Evolutionary conservation across 1,284 basidiomycete species (phyloP).

Genomic region (Melampsora americana): DNA sequence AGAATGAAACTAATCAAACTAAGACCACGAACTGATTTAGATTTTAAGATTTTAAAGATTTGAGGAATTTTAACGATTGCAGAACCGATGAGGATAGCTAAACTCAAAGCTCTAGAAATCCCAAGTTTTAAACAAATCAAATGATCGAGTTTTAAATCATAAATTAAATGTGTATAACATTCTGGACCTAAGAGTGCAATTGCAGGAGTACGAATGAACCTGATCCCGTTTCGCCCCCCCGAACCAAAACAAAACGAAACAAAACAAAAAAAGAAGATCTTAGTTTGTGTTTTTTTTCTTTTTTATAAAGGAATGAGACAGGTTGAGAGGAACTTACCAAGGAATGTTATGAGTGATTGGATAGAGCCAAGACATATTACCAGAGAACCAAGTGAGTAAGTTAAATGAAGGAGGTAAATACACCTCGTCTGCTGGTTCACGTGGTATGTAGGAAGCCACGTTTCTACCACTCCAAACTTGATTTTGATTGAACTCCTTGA

Average conservation of each 20-base stretch:
- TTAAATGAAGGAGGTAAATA: constrained; percentile 36
- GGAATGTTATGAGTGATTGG: constrained; percentile 41
- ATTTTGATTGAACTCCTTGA: too few species aligned
- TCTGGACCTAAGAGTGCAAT: constrained; percentile 51
- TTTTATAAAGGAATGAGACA: not conserved
- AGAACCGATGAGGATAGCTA: constrained; percentile 88
- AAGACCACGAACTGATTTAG: constrained; percentile 75
- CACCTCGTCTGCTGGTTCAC: constrained; percentile 33
- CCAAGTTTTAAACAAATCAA: constrained; percentile 82
- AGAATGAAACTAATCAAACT: constrained; percentile 60
- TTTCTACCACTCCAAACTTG: too few species aligned
- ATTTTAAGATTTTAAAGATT: constrained; percentile 59
- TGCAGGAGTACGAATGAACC: constrained; percentile 32
- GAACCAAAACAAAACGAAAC: too few species aligned
- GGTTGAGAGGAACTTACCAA: constrained; percentile 2
- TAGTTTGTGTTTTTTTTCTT: not conserved
- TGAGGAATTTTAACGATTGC: constrained; percentile 96
- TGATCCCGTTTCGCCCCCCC: too few species aligned
- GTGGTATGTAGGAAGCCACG: constrained; percentile 38
- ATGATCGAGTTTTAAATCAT: constrained; percentile 80
- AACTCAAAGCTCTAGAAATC: constrained; percentile 83
- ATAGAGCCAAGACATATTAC: constrained; percentile 41
- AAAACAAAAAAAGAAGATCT: not conserved
- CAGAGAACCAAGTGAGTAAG: constrained; percentile 33
- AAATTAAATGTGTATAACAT: constrained; percentile 86